A percentile compares a stretch with the other conserved stretches of the same genome.
Evolutionary conservation across 2,329 filamentous ascomycete genomes (phyloP).

Genomic region (Lizonia empirigonia): DNA sequence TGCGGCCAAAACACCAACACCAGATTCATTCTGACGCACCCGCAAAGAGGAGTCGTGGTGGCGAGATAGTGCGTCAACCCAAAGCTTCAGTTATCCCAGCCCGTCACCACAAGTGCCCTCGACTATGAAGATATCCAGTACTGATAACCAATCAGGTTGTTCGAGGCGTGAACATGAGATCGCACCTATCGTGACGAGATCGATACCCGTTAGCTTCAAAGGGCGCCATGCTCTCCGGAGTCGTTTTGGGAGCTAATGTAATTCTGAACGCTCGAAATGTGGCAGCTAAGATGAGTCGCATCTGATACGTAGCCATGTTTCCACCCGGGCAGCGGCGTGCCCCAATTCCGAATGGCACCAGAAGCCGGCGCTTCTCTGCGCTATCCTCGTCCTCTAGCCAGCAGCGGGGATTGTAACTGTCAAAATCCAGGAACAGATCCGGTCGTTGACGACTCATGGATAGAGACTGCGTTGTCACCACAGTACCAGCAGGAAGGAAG

Average conservation of each 20-base stretch:
- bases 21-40: no score
- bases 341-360: slow-evolving; percentile 28
- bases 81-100: no score
- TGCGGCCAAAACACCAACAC: no score
- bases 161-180: slow-evolving; percentile 23
- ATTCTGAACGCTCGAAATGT: slow-evolving; percentile 24
- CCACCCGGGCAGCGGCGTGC: slow-evolving; percentile 28
- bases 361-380: slow-evolving; percentile 19
- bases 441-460: slow-evolving; percentile 30
- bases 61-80: no score
- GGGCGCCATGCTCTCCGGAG: slow-evolving; percentile 26
- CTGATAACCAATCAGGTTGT: no score
- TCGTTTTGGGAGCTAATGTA: slow-evolving; percentile 24
- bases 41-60: no score
- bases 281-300: slow-evolving; percentile 25
- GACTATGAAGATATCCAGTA: no score
- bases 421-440: slow-evolving; percentile 27
- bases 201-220: slow-evolving; percentile 31
- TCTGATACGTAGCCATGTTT: slow-evolving; percentile 30
- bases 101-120: no score
- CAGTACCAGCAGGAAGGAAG: slow-evolving; percentile 23
- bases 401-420: slow-evolving; percentile 23
- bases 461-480: slow-evolving; percentile 24
- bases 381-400: slow-evolving; percentile 24
- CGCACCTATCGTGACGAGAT: slow-evolving; percentile 25